These are phyloP conservation scores for Ambispora gerdemannii DNA, from an alignment of 192 early-diverging fungal species.

Conservation along the genomic window DNA sequence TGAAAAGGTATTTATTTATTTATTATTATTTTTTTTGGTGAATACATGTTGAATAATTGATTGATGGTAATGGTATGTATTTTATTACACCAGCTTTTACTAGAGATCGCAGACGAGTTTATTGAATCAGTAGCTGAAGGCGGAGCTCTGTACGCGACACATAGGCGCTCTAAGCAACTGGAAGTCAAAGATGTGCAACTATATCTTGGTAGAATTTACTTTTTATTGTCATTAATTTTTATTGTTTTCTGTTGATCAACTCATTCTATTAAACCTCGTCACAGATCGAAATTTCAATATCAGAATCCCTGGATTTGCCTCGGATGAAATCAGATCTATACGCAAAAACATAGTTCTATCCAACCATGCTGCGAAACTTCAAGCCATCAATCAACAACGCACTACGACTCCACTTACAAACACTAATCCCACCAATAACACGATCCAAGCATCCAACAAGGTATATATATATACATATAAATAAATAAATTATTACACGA, in stretches of 20 bases:
- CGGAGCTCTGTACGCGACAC: slow-evolving; percentile 80
- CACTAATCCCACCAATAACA: not conserved
- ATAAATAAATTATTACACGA: too few relatives aligned
- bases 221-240: not conserved
- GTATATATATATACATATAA: too few relatives aligned
- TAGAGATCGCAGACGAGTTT: slow-evolving; percentile 85
- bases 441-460: not conserved
- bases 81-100: slow-evolving; percentile 72
- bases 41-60: too few relatives aligned
- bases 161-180: slow-evolving; percentile 70
- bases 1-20: slow-evolving; percentile 57
- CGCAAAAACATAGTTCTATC: slow-evolving; percentile 62
- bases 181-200: slow-evolving; percentile 87
- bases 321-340: slow-evolving; percentile 77
- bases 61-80: too few relatives aligned
- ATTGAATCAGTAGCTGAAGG: slow-evolving; percentile 80
- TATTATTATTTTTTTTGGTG: not conserved
- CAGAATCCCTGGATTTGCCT: slow-evolving; percentile 81
- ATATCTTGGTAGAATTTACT: slow-evolving; percentile 59
- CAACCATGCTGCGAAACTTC: slow-evolving; percentile 61
- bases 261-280: not conserved
- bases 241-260: not conserved
- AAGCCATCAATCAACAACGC: slow-evolving; percentile 47
- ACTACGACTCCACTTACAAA: not conserved
- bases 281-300: slow-evolving; percentile 86